Conservation (phyloP, 768 basidiomycete genomes). For the Trametes villosa region DNA sequence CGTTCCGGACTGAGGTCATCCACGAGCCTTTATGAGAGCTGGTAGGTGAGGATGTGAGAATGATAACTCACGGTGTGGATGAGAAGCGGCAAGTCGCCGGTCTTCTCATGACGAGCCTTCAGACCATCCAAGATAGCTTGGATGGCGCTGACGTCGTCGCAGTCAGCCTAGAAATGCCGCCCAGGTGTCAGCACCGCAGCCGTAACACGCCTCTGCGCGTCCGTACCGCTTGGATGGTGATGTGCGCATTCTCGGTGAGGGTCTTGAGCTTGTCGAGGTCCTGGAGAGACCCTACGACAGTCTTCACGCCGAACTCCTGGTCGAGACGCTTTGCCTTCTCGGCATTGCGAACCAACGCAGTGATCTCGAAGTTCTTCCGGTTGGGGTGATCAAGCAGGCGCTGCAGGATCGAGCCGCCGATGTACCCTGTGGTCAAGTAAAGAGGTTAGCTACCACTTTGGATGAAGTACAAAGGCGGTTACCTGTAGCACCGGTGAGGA, state of each 20-base stretch:
- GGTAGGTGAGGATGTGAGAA: constrained; percentile 21
- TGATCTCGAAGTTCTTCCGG: constrained; percentile 4
- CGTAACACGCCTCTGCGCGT: too few relatives aligned
- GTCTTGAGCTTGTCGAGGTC: constrained; percentile 45
- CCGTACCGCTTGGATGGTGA: too few relatives aligned
- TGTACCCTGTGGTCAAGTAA: constrained; percentile 45
- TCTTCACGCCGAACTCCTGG: constrained; percentile 26
- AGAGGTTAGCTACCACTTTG: background rate
- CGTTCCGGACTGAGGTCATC: constrained; percentile 28
- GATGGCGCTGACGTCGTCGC: constrained; percentile 50
- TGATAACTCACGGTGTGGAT: constrained; percentile 51
- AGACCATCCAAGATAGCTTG: constrained; percentile 55
- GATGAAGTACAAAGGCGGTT: background rate
- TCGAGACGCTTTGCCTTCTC: constrained; percentile 14
- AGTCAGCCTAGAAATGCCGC: constrained; percentile 40
- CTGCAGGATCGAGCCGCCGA: constrained; percentile 56
- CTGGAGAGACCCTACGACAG: constrained; percentile 22
- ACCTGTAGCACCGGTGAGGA: constrained; percentile 53
- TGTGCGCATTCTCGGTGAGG: constrained; percentile 47
- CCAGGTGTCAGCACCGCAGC: too few relatives aligned
- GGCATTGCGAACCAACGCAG: constrained; percentile 9
- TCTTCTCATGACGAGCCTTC: constrained; percentile 47
- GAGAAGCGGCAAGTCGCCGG: constrained; percentile 36
- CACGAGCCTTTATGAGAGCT: background rate
- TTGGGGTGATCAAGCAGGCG: constrained; percentile 46